phyloP scores from a whole-genome alignment of 2,329 filamentous ascomycete species.

The Paraphoma sp. region DNA sequence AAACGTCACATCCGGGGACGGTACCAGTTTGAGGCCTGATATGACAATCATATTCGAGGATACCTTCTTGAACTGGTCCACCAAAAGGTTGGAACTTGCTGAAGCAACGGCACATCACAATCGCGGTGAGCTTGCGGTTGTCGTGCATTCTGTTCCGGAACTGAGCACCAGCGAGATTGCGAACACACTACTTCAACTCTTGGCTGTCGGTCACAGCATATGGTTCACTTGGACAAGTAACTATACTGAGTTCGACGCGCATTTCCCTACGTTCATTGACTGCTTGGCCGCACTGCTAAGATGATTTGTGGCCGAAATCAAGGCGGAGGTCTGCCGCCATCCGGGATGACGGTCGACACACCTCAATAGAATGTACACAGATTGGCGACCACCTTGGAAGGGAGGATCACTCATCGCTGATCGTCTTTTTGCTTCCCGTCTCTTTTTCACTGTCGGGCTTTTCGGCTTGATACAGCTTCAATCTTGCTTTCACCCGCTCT shows the following conservation, averaged over 20 bases:
- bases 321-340: slow-evolving; percentile 2
- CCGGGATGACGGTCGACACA: slow-evolving; percentile 2
- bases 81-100: slow-evolving; percentile 6
- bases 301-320: slow-evolving; percentile 1
- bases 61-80: slow-evolving; percentile 22
- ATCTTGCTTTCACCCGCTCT: no score
- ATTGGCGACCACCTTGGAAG: background rate
- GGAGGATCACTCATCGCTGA: background rate
- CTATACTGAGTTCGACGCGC: slow-evolving; percentile 26
- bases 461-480: background rate
- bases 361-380: background rate
- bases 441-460: background rate
- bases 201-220: slow-evolving; percentile 19
- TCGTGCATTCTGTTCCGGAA: slow-evolving; percentile 28
- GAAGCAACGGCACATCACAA: slow-evolving; percentile 19
- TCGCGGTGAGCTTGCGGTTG: slow-evolving; percentile 17
- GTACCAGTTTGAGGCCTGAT: slow-evolving; percentile 5
- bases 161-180: slow-evolving; percentile 14
- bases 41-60: slow-evolving; percentile 31
- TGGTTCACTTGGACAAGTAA: slow-evolving; percentile 23
- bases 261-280: slow-evolving; percentile 24
- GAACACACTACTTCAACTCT: slow-evolving; percentile 16
- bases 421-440: background rate
- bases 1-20: slow-evolving; percentile 9
- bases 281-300: slow-evolving; percentile 19